Percentiles rank a stretch among this genome's conserved stretches.
phyloP scores from a whole-genome alignment of 2,329 filamentous ascomycete genomes.

The Colletotrichum destructivum region DNA sequence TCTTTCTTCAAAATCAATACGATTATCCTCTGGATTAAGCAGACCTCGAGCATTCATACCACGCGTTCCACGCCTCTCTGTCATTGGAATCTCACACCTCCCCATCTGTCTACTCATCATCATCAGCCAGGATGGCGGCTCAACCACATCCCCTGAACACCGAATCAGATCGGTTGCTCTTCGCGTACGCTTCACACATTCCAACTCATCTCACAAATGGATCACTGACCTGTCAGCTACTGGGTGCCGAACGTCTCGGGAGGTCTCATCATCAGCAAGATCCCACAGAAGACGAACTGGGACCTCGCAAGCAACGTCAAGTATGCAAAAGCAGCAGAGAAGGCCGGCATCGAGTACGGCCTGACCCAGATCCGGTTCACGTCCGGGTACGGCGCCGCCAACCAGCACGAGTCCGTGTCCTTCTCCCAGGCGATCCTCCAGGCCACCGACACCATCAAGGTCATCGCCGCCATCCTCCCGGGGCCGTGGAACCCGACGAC shows the following conservation, averaged over 20 bases:
- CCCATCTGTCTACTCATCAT: too few relatives aligned
- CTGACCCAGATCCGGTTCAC: conserved; percentile 68
- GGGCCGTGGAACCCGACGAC: conserved; percentile 66
- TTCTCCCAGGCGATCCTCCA: conserved; percentile 66
- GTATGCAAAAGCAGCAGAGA: conserved; percentile 65
- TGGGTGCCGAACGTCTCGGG: conserved; percentile 70
- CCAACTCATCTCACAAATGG: neutral
- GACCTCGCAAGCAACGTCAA: conserved; percentile 63
- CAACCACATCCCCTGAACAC: conserved; percentile 35
- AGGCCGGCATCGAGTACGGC: conserved; percentile 65
- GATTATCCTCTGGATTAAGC: too few relatives aligned
- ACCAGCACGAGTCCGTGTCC: conserved; percentile 67
- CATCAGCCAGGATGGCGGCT: neutral
- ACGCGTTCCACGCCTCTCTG: neutral
- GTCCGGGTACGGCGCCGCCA: conserved; percentile 62
- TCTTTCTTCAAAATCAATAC: neutral
- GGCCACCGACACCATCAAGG: conserved; percentile 62
- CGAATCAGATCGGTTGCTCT: conserved; percentile 42
- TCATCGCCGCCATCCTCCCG: conserved; percentile 67
- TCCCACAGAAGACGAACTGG: conserved; percentile 64
- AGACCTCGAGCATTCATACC: neutral
- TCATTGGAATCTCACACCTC: neutral
- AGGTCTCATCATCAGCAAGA: conserved; percentile 67
- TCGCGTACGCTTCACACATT: conserved; percentile 43
- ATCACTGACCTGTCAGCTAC: conserved; percentile 53